These are phyloP conservation scores for Jatropha podagrica DNA, from an alignment of 441 rosid species.

Conservation along the genomic window DNA sequence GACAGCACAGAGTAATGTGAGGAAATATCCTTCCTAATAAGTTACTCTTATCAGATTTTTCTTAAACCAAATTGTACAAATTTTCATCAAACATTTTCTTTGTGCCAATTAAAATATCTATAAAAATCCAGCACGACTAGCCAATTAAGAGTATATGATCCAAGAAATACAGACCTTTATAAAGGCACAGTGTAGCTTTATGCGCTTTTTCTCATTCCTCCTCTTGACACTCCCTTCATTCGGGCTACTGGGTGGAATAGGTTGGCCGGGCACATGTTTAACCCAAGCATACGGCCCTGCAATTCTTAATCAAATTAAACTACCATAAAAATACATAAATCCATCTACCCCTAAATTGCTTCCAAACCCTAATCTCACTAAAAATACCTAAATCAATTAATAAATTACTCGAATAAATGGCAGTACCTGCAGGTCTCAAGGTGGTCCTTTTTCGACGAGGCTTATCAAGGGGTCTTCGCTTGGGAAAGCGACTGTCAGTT, in stretches of 20 bases:
- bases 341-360: too few species aligned
- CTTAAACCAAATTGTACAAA: too few species aligned
- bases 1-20: too few species aligned
- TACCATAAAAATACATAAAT: too few species aligned
- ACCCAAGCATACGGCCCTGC: conserved; percentile 93
- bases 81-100: too few species aligned
- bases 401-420: too few species aligned
- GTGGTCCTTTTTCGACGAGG: conserved; percentile 66
- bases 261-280: conserved; percentile 67
- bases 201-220: conserved; percentile 71
- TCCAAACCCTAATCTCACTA: too few species aligned
- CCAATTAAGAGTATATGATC: neutral
- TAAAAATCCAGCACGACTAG: neutral
- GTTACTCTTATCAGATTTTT: too few species aligned
- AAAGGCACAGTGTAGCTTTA: conserved; percentile 58
- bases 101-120: neutral
- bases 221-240: conserved; percentile 78
- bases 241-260: conserved; percentile 30
- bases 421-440: conserved; percentile 61
- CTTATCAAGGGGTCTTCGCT: conserved; percentile 71
- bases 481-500: conserved; percentile 65
- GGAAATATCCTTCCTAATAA: too few species aligned
- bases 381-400: too few species aligned
- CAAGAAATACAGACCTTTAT: conserved; percentile 46
- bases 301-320: conserved; percentile 21